Conservation (phyloP, 139 green algal species). For the Coccomyxa sp. region DNA sequence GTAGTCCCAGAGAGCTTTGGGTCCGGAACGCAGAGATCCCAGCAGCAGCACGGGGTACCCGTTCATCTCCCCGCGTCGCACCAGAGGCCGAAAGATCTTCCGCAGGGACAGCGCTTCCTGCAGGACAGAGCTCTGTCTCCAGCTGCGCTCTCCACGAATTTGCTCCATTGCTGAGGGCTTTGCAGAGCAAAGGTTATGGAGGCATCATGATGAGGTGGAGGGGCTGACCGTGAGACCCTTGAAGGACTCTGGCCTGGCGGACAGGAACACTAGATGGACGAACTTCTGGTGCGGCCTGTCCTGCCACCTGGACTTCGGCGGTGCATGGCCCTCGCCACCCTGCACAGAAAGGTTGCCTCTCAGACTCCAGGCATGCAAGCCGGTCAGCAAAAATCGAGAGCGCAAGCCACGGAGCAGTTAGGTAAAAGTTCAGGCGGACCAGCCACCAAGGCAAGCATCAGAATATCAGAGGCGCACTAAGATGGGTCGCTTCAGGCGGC, state of each 20-base stretch:
- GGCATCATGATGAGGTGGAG: not conserved
- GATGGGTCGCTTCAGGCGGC: too few species aligned
- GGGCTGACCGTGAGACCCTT: slow-evolving; percentile 24
- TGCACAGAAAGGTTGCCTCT: not conserved
- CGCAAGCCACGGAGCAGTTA: not conserved
- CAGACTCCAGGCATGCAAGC: not conserved
- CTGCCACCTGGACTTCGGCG: slow-evolving; percentile 9
- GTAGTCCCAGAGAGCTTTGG: slow-evolving; percentile 29
- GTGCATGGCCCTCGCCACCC: slow-evolving; percentile 4
- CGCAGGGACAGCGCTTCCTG: slow-evolving; percentile 31
- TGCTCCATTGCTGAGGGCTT: not conserved
- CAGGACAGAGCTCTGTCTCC: not conserved
- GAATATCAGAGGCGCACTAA: too few species aligned
- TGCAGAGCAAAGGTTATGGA: not conserved
- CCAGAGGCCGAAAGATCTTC: slow-evolving; percentile 49
- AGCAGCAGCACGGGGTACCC: slow-evolving; percentile 52
- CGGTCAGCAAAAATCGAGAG: not conserved
- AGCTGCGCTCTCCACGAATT: too few species aligned
- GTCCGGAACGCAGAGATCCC: slow-evolving; percentile 37
- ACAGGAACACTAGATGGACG: slow-evolving; percentile 54
- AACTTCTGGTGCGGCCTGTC: not conserved
- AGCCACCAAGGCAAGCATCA: not conserved
- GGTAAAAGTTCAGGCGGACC: not conserved
- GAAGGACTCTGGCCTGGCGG: slow-evolving; percentile 50
- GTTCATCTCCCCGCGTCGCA: slow-evolving; percentile 35